Evolutionary conservation across 495 filamentous ascomycete genomes (phyloP), one percentile per base, ranked within the genome.

Genomic region (Thermothielavioides terrestris): DNA sequence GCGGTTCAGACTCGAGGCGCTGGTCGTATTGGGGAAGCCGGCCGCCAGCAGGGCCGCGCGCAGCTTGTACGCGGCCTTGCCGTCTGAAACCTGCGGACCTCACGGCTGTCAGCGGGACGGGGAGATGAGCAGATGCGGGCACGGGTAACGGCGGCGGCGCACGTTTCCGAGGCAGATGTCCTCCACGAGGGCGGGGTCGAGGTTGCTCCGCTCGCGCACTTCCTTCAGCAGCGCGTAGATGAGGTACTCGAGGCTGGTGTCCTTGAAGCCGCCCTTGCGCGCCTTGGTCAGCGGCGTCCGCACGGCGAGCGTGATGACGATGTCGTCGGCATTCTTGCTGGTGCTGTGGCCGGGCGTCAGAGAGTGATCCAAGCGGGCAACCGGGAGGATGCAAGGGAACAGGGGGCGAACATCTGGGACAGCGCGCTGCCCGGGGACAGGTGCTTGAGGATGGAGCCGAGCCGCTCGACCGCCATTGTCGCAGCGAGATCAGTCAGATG

Each of bases 91-190:
- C 88, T 91, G 59, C 27, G 23, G 3, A 0, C 34, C n/a, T n/a
- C n/a, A n/a, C n/a, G n/a, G n/a, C n/a, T n/a, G n/a, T n/a, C n/a
- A n/a, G n/a, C n/a, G n/a, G n/a, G n/a, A n/a, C n/a, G n/a, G n/a
- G n/a, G n/a, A n/a, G n/a, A n/a, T n/a, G n/a, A n/a, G n/a, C n/a
- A n/a, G n/a, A n/a, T n/a, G n/a, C n/a, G n/a, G n/a, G n/a, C n/a
- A n/a, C n/a, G n/a, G n/a, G n/a, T n/a, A n/a, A n/a, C n/a, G n/a
- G n/a, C n/a, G 63, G 47, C 43, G 50, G 58, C 81, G 30, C 71
- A 92, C 89, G 72, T 96, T 98, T 48, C 92, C 92, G 56, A 92
- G 75, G 68, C 81, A 88, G 57, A 98, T 85, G 65, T 96, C 92
- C 69, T 96, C 91, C 6, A 98, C 78, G 38, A 95, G 70, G 9